Conservation (phyloP, 2,329 filamentous ascomycete species). For the Cryphonectria japonica region DNA sequence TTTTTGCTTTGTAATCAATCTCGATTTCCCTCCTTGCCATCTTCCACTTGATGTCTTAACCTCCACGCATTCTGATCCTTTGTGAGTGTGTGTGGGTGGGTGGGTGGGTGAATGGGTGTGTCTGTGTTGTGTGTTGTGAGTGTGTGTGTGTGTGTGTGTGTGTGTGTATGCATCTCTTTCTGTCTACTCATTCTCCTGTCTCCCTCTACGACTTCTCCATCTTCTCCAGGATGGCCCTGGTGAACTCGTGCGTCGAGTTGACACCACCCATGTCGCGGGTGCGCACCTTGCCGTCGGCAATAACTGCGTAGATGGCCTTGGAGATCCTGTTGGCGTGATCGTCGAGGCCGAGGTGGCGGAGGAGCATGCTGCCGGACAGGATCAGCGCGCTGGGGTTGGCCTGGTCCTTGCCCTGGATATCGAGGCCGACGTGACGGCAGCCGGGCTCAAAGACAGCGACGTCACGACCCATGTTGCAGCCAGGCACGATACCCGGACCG, state of each 20-base stretch:
- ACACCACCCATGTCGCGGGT: conserved; percentile 96
- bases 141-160: neutral
- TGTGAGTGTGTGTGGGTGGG: neutral
- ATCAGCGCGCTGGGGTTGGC: conserved; percentile 97
- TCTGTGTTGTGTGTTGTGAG: neutral
- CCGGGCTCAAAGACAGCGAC: conserved; percentile 98
- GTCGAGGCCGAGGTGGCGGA: conserved; percentile 95
- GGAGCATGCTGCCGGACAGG: conserved; percentile 93
- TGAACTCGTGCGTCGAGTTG: conserved; percentile 92
- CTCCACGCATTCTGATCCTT: neutral
- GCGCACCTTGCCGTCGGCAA: conserved; percentile 84
- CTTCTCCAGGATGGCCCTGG: conserved; percentile 88
- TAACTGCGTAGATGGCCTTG: conserved; percentile 77
- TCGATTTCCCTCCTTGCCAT: neutral
- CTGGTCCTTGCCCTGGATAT: conserved; percentile 99
- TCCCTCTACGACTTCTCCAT: conserved; percentile 75
- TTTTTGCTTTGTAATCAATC: neutral
- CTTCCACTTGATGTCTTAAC: neutral
- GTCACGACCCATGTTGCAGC: conserved; percentile 99
- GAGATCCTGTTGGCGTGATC: conserved; percentile 98
- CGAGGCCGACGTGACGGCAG: conserved; percentile 97
- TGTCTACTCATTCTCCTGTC: neutral
- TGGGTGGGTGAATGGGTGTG: neutral
- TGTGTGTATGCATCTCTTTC: neutral
- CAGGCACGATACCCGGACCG: conserved; percentile 94